Evolutionary conservation across 208 protist species (phyloP).

Genomic region (Naegleria gruberi): DNA sequence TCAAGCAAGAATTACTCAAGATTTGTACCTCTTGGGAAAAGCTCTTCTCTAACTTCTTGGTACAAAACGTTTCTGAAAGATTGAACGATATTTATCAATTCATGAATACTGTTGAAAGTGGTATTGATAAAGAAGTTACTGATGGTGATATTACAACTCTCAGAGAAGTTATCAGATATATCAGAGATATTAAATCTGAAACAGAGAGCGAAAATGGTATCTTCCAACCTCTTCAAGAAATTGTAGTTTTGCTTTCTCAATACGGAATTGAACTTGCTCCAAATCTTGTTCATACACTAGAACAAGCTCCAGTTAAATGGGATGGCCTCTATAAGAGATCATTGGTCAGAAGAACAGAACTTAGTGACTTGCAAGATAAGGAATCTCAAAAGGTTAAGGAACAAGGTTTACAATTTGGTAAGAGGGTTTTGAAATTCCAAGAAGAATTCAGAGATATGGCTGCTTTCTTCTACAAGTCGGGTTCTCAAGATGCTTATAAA

Average conservation of each 20-base stretch:
- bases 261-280: constrained; percentile 43
- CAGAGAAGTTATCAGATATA: constrained; percentile 42
- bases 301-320: constrained; percentile 30
- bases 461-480: constrained; percentile 66
- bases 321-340: constrained; percentile 78
- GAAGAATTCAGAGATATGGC: constrained; percentile 54
- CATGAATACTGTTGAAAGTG: constrained; percentile 76
- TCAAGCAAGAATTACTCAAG: constrained; percentile 78
- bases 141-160: constrained; percentile 53
- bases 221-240: constrained; percentile 47
- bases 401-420: constrained; percentile 37
- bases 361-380: constrained; percentile 40
- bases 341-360: constrained; percentile 52
- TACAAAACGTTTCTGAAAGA: constrained; percentile 70
- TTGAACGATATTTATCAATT: constrained; percentile 73
- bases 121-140: constrained; percentile 73
- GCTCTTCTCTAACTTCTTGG: constrained; percentile 82
- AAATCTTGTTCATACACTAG: background rate
- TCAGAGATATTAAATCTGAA: constrained; percentile 41
- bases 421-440: constrained; percentile 50
- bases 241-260: constrained; percentile 41
- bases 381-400: constrained; percentile 48
- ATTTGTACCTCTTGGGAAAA: constrained; percentile 84
- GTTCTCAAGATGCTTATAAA: constrained; percentile 62
- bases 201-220: constrained; percentile 34